These are phyloP conservation scores for Ogataea polymorpha DNA, from an alignment of 805 yeast species.

Conservation along the genomic window DNA sequence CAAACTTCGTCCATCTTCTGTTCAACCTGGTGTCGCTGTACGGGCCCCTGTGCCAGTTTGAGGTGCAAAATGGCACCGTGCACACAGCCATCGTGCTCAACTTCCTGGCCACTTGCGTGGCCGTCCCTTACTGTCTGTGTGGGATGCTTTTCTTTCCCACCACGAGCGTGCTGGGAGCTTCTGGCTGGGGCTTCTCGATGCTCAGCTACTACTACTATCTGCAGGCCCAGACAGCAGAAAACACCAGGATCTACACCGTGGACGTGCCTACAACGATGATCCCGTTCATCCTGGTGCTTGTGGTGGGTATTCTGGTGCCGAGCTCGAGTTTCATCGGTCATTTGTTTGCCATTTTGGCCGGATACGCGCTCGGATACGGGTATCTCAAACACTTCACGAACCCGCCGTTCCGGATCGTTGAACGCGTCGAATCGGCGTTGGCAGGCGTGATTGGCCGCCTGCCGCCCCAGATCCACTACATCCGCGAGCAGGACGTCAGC, in stretches of 20 bases:
- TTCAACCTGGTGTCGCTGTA: conserved; percentile 56
- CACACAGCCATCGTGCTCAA: conserved; percentile 81
- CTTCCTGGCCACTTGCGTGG: conserved; percentile 66
- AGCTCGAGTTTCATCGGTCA: conserved; percentile 74
- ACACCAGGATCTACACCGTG: conserved; percentile 17
- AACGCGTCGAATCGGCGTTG: conserved; percentile 60
- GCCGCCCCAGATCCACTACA: conserved; percentile 51
- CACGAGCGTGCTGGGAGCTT: conserved; percentile 60
- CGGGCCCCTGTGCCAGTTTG: conserved; percentile 63
- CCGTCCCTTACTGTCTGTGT: conserved; percentile 54
- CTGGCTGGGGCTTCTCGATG: conserved; percentile 73
- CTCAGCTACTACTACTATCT: conserved; percentile 55
- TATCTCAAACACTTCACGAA: conserved; percentile 52
- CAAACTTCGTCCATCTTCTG: conserved; percentile 55
- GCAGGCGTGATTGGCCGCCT: conserved; percentile 48
- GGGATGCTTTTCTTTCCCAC: conserved; percentile 51
- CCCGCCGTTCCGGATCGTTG: conserved; percentile 65
- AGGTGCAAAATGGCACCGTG: conserved; percentile 74
- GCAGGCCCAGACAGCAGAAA: conserved; percentile 19
- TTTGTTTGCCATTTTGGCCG: conserved; percentile 61
- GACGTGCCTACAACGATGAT: conserved; percentile 55
- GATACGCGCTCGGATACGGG: conserved; percentile 60
- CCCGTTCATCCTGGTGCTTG: conserved; percentile 53
- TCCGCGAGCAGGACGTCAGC: conserved; percentile 58
- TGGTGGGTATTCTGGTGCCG: conserved; percentile 55